A percentile compares a stretch with the other conserved stretches of the same genome.
Conservation (phyloP, 1,284 basidiomycete genomes). For the Moniliophthora roreri region DNA sequence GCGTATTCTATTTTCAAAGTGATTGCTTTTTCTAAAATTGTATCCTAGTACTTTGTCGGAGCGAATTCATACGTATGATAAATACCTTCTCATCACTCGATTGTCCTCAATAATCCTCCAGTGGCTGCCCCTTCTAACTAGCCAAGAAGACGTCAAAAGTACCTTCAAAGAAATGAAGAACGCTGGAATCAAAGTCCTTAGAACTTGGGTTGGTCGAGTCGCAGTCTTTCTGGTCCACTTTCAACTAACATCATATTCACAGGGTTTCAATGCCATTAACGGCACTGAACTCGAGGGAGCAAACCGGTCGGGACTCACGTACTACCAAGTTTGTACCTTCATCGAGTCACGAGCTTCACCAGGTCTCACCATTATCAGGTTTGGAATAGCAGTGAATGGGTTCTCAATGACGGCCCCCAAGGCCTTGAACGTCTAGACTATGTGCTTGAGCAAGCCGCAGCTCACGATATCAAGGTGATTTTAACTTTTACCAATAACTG, state of each 20-base stretch:
- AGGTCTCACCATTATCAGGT: slow-evolving; percentile 26
- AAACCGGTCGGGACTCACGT: slow-evolving; percentile 43
- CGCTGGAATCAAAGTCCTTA: slow-evolving; percentile 38
- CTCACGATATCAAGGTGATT: slow-evolving; percentile 51
- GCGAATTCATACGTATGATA: slow-evolving; percentile 36
- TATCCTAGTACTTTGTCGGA: slow-evolving; percentile 34
- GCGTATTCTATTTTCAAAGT: slow-evolving; percentile 16
- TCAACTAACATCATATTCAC: not conserved
- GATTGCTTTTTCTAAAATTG: not conserved
- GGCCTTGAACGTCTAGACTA: slow-evolving; percentile 55
- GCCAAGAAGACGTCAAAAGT: slow-evolving; percentile 33
- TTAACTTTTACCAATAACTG: slow-evolving; percentile 58
- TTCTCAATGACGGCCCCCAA: slow-evolving; percentile 48
- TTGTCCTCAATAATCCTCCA: slow-evolving; percentile 11
- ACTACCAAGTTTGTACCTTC: slow-evolving; percentile 42
- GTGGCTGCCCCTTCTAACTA: slow-evolving; percentile 42
- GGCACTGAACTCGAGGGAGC: slow-evolving; percentile 42
- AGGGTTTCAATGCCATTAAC: slow-evolving; percentile 54
- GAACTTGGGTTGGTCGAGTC: slow-evolving; percentile 33
- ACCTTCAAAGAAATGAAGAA: slow-evolving; percentile 35
- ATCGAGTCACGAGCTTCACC: not conserved
- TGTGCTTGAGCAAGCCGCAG: slow-evolving; percentile 46
- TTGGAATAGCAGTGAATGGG: slow-evolving; percentile 51
- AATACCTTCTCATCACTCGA: not conserved
- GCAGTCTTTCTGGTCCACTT: not conserved